A percentile compares a stretch with the other conserved stretches of the same genome.
Conservation (phyloP, 495 filamentous ascomycete species). For the Xylaria telfairii region DNA sequence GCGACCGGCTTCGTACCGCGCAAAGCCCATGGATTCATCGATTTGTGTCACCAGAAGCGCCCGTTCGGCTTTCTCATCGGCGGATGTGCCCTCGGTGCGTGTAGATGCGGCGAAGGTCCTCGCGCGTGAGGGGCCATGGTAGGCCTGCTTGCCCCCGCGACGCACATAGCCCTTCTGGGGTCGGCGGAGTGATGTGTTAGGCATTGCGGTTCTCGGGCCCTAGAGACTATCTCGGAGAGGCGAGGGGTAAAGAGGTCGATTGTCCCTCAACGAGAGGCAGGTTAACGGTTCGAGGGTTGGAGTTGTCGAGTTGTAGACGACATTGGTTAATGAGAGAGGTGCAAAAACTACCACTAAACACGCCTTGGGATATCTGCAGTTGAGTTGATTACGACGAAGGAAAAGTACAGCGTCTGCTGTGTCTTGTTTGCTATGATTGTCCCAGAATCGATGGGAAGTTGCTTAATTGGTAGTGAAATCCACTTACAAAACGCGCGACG, state of each 20-base stretch:
- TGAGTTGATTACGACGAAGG: neutral
- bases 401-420: neutral
- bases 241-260: slow-evolving; percentile 18
- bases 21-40: slow-evolving; percentile 93
- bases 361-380: neutral
- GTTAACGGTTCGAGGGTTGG: slow-evolving; percentile 15
- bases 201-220: slow-evolving; percentile 39
- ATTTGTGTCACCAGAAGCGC: slow-evolving; percentile 84
- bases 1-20: slow-evolving; percentile 87
- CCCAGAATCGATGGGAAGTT: neutral
- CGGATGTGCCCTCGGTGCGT: slow-evolving; percentile 80
- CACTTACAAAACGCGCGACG: slow-evolving; percentile 30
- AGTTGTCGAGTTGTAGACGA: slow-evolving; percentile 5
- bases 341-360: slow-evolving; percentile 9
- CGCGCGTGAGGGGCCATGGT: slow-evolving; percentile 55
- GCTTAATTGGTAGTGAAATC: slow-evolving; percentile 12
- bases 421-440: neutral
- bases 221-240: neutral
- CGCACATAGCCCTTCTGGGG: slow-evolving; percentile 60
- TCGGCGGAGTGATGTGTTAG: slow-evolving; percentile 54
- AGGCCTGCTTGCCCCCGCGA: slow-evolving; percentile 58
- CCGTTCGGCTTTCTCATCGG: slow-evolving; percentile 84
- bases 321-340: slow-evolving; percentile 26
- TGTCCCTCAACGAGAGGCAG: slow-evolving; percentile 15
- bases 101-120: slow-evolving; percentile 82